Base-by-base conservation (phyloP, 2,329 filamentous ascomycete species). In the Hirsutella rhossiliensis region DNA sequence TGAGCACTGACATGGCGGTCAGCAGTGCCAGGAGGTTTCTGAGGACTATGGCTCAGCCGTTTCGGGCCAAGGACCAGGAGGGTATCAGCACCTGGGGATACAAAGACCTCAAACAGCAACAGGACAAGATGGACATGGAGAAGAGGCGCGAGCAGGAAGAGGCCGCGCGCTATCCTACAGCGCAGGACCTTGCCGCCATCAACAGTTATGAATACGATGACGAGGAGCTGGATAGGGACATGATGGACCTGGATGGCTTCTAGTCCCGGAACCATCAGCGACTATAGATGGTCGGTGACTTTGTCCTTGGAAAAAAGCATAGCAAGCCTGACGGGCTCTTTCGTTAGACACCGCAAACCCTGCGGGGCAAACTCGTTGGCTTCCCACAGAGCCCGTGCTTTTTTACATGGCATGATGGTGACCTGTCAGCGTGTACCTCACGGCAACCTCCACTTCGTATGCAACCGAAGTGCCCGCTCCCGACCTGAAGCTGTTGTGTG, bases 1-100 rank as follows among this genome's bases (percentile, higher is more conserved):
- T 98, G 48, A 94, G 86, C 57, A 95, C 92, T 0, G 92, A 98
- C 58, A 95, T 97, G 81, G 87, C 90, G 0, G 84, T 94, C 17
- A 86, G 87, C 45, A 82, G 78, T 40, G 90, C 92, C 11, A 88
- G 94, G 65, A 84, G 84, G 43, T 98, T 98, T 63, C 64, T 98
- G 57, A 77, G 84, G 48, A 82, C 80, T 23, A 98, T 98, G 87
- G 89, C 87, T 5, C 87, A 94, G 60, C 89, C 89, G 4, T 94
- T 95, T 66, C 78, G 78, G 38, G 69, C 80, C 0, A 82, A 77
- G 52, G 82, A 94, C 60, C 88, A 94, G 56, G 89, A 96, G 52
- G 92, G 90, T 0, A 86, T 96, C 56, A 92, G 86, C 55, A 94
- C 86, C 11, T 98, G 92, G 92, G 88, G 82, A 46, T 67, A 86